phyloP scores from a whole-genome alignment of 805 yeast species.

The Candida endomychidarum region DNA sequence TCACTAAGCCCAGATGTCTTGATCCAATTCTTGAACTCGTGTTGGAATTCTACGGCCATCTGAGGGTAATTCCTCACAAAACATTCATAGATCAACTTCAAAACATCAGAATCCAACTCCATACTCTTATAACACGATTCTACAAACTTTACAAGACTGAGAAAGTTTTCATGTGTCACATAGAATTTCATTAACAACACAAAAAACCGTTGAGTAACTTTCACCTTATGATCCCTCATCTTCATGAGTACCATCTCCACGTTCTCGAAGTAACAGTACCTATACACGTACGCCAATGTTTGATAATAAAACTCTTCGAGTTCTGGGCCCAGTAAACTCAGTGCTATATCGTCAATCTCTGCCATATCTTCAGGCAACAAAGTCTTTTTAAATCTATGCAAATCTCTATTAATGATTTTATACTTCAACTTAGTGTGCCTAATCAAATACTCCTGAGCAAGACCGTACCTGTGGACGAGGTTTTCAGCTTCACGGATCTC shows the following conservation, averaged over 20 bases:
- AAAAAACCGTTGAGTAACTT: slow-evolving; percentile 20
- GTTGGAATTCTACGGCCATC: slow-evolving; percentile 23
- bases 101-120: slow-evolving; percentile 23
- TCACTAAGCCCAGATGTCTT: not conserved
- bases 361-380: slow-evolving; percentile 25
- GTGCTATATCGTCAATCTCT: slow-evolving; percentile 17
- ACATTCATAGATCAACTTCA: slow-evolving; percentile 25
- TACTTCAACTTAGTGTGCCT: slow-evolving; percentile 23
- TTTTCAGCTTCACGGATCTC: slow-evolving; percentile 26
- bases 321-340: slow-evolving; percentile 1
- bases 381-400: slow-evolving; percentile 23
- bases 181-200: slow-evolving; percentile 27
- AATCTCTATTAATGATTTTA: slow-evolving; percentile 26
- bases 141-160: slow-evolving; percentile 28
- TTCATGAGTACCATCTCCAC: slow-evolving; percentile 26
- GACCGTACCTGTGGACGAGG: slow-evolving; percentile 19
- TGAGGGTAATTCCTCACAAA: slow-evolving; percentile 37
- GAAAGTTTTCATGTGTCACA: slow-evolving; percentile 26
- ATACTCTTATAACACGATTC: slow-evolving; percentile 10
- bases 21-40: slow-evolving; percentile 1
- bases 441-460: slow-evolving; percentile 25
- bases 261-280: slow-evolving; percentile 26
- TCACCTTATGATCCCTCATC: slow-evolving; percentile 26
- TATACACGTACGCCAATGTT: slow-evolving; percentile 28
- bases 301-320: slow-evolving; percentile 25